Evolutionary conservation across 2,329 filamentous ascomycete genomes (phyloP).

Genomic region (Elsinoe necatrix): DNA sequence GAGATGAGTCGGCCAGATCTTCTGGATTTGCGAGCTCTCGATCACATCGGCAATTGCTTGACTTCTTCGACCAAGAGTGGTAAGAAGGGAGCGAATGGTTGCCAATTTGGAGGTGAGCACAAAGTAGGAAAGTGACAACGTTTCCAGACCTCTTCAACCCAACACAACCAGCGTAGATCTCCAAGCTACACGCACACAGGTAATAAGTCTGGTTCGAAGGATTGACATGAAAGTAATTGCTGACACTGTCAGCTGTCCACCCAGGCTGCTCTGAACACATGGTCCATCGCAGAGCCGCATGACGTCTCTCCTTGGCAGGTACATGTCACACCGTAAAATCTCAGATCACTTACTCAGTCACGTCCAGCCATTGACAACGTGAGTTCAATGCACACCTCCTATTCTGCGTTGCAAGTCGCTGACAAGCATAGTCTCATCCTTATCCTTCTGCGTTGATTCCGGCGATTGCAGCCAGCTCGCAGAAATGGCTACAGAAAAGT

Average conservation of each 20-base stretch:
- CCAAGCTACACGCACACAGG: background rate
- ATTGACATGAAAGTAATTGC: background rate
- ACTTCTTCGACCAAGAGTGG: background rate
- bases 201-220: background rate
- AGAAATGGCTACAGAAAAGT: slow-evolving; percentile 24
- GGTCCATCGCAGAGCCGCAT: background rate
- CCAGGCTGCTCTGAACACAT: slow-evolving; percentile 5
- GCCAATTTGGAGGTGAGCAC: background rate
- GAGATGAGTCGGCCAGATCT: background rate
- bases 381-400: background rate
- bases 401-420: background rate
- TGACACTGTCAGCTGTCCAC: slow-evolving; percentile 7
- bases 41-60: slow-evolving; percentile 10
- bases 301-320: slow-evolving; percentile 4
- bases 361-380: background rate
- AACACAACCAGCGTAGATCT: background rate
- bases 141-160: background rate
- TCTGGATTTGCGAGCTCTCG: background rate
- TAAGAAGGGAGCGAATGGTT: slow-evolving; percentile 9
- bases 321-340: background rate
- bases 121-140: background rate
- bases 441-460: slow-evolving; percentile 1
- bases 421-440: background rate
- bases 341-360: background rate
- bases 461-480: background rate